Evolutionary conservation across 345 rosid genomes (phyloP).

Genomic region (Gossypium mustelinum): DNA sequence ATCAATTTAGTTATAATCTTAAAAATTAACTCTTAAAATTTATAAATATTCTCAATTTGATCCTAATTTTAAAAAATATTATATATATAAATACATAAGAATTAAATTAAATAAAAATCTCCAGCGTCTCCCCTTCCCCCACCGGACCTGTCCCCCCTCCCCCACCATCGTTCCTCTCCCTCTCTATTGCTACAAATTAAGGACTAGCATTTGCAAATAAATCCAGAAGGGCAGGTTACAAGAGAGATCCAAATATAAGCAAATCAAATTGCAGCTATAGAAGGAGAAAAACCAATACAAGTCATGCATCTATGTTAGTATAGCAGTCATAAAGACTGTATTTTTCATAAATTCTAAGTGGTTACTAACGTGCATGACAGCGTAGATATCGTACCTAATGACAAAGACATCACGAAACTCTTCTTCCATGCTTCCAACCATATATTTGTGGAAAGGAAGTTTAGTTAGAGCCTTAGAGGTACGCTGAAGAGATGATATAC

Average conservation of each 20-base stretch:
- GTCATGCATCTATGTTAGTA: not conserved
- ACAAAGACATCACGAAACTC: conserved; percentile 66
- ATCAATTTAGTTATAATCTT: too few relatives aligned
- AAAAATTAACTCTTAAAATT: too few relatives aligned
- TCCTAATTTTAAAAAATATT: too few relatives aligned
- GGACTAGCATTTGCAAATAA: conserved; percentile 19
- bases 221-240: conserved; percentile 70
- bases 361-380: not conserved
- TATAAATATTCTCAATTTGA: too few relatives aligned
- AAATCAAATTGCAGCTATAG: not conserved
- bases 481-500: not conserved
- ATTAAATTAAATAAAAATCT: too few relatives aligned
- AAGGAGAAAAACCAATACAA: not conserved
- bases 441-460: conserved; percentile 46
- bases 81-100: too few relatives aligned
- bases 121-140: too few relatives aligned
- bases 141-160: too few relatives aligned
- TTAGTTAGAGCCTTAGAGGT: not conserved
- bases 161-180: too few relatives aligned
- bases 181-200: too few relatives aligned
- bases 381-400: conserved; percentile 42
- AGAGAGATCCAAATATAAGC: conserved; percentile 18
- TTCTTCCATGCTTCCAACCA: conserved; percentile 77
- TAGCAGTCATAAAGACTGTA: too few relatives aligned
- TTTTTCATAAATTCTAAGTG: not conserved